phyloP scores from a whole-genome alignment of 306 rosid species.

The Vachellia collinsii region DNA sequence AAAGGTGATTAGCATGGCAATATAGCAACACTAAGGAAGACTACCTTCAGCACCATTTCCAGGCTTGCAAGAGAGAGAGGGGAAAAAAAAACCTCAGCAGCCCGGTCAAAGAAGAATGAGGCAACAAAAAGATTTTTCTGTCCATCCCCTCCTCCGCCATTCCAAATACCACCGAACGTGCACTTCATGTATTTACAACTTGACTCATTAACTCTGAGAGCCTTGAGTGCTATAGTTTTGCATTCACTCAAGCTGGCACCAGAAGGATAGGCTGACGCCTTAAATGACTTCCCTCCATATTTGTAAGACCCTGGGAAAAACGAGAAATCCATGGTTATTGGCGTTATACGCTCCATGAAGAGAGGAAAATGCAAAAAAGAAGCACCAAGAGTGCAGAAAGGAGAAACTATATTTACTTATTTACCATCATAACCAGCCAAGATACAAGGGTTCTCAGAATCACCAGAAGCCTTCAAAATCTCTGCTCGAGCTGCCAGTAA shows the following conservation, averaged over 20 bases:
- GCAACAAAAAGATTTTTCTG: conserved; percentile 91
- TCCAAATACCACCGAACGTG: conserved; percentile 97
- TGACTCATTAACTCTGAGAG: conserved; percentile 78
- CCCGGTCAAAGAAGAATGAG: conserved; percentile 98
- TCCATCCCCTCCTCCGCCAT: conserved; percentile 99
- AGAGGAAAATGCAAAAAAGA: conserved; percentile 22
- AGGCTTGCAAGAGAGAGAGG: conserved; percentile 15
- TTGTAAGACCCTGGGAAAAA: conserved; percentile 60
- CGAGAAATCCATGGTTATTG: conserved; percentile 3
- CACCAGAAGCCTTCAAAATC: conserved; percentile 73
- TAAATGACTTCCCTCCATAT: conserved; percentile 74
- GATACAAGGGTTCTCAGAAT: conserved; percentile 80
- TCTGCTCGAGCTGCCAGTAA: conserved; percentile 97
- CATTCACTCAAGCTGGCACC: conserved; percentile 83
- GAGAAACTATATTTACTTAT: conserved; percentile 58
- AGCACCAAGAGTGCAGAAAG: conserved; percentile 20
- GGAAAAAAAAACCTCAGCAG: conserved; percentile 72
- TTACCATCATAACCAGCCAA: conserved; percentile 82
- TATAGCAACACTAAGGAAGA: conserved; percentile 27
- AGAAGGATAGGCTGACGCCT: conserved; percentile 62
- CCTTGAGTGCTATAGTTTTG: conserved; percentile 62
- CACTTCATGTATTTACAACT: conserved; percentile 90
- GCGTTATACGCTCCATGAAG: conserved; percentile 22
- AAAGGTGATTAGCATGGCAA: conserved; percentile 37
- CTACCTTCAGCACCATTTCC: conserved; percentile 2